Percentiles rank a stretch among this genome's conserved stretches.
Conservation (phyloP, 2,329 filamentous ascomycete species). For the Stemphylium vesicarium region DNA sequence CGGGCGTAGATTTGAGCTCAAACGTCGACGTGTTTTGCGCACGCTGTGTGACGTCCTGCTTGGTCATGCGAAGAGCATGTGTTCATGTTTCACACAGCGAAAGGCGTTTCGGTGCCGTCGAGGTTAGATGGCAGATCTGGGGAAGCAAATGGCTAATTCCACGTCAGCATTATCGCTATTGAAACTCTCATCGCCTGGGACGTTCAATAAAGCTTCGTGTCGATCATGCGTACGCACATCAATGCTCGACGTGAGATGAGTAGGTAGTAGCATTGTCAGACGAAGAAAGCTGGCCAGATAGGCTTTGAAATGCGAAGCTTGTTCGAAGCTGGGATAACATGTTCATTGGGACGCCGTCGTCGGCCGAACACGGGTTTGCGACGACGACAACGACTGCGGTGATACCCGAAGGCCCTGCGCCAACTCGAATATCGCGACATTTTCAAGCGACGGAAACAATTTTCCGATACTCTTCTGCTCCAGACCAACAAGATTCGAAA, state of each 20-base stretch:
- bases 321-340: too few relatives aligned
- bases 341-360: background rate
- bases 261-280: too few relatives aligned
- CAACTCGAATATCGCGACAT: too few relatives aligned
- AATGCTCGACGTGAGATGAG: background rate
- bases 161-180: background rate
- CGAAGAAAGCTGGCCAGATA: too few relatives aligned
- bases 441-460: background rate
- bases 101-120: background rate
- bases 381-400: too few relatives aligned
- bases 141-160: background rate
- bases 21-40: background rate
- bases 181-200: background rate
- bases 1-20: background rate
- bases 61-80: background rate
- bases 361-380: conserved; percentile 8
- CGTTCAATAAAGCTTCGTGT: background rate
- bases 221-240: background rate
- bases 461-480: too few relatives aligned
- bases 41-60: background rate
- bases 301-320: too few relatives aligned
- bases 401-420: too few relatives aligned
- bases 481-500: too few relatives aligned
- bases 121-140: background rate
- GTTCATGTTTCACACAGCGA: background rate